Conservation (phyloP, 1,284 basidiomycete species). For the Stygiomarasmius scandens region DNA sequence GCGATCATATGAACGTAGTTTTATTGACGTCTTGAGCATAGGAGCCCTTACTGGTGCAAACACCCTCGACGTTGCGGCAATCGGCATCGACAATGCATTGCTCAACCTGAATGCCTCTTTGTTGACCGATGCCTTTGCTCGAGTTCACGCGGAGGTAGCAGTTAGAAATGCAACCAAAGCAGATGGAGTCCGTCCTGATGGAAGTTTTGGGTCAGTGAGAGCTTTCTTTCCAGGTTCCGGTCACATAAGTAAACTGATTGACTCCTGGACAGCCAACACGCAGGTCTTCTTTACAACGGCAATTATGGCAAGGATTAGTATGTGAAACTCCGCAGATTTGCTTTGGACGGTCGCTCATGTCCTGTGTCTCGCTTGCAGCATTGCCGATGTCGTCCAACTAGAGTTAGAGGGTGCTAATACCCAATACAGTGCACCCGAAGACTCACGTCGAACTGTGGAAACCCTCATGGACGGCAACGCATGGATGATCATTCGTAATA, state of each 20-base stretch:
- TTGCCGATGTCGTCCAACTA: conserved; percentile 53
- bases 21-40: conserved; percentile 44
- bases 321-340: background rate
- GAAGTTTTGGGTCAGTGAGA: conserved; percentile 50
- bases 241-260: background rate
- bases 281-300: conserved; percentile 63
- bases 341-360: too few relatives aligned
- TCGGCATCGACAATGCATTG: conserved; percentile 56
- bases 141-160: conserved; percentile 50
- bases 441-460: conserved; percentile 47
- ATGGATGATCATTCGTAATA: conserved; percentile 72
- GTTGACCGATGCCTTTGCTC: conserved; percentile 49
- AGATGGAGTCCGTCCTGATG: conserved; percentile 65
- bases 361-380: conserved; percentile 29
- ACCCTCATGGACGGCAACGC: conserved; percentile 51
- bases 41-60: conserved; percentile 64
- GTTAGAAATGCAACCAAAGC: conserved; percentile 58
- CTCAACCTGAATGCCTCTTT: conserved; percentile 44
- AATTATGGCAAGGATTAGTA: conserved; percentile 44
- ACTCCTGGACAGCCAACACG: conserved; percentile 43
- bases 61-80: conserved; percentile 56
- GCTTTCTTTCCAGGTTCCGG: conserved; percentile 11
- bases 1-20: conserved; percentile 56
- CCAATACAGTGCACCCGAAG: conserved; percentile 45
- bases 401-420: conserved; percentile 59